These are phyloP conservation scores for Tagetes patula DNA, from an alignment of 129 eudicot genomes.

Conservation along the genomic window DNA sequence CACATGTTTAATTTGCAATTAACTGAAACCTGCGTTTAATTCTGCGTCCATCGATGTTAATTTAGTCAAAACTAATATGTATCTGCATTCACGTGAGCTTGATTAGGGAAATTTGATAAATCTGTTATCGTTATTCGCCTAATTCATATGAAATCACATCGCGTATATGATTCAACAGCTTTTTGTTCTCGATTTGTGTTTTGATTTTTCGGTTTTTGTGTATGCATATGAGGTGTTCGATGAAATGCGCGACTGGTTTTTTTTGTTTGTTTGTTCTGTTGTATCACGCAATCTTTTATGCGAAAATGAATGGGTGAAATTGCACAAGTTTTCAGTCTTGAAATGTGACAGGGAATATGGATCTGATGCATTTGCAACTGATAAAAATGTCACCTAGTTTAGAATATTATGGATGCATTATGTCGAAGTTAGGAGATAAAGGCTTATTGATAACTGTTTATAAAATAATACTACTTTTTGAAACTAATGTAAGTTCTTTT, in stretches of 20 bases:
- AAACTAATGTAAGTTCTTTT: not conserved
- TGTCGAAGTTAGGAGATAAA: conserved; percentile 13
- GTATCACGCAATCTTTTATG: not conserved
- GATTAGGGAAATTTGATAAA: no score
- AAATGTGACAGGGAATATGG: conserved; percentile 4
- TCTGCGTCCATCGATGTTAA: conserved; percentile 12
- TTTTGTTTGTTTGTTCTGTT: not conserved
- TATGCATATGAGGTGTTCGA: not conserved
- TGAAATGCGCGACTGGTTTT: not conserved
- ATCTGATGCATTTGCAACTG: not conserved
- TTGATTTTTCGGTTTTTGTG: not conserved
- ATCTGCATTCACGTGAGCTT: no score
- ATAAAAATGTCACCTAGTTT: not conserved
- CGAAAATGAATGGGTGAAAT: not conserved
- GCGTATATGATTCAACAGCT: not conserved
- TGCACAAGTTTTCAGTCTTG: not conserved
- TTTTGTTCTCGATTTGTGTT: not conserved
- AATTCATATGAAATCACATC: not conserved
- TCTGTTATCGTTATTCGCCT: conserved; percentile 9
- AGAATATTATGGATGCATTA: conserved; percentile 14
- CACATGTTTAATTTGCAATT: not conserved
- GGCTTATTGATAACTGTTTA: not conserved
- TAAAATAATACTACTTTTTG: not conserved
- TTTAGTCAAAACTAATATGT: not conserved
- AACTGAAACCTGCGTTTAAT: conserved; percentile 14